These are phyloP conservation scores for Carex pumila DNA, from an alignment of 176 grass and related monocot species.

Conservation along the genomic window DNA sequence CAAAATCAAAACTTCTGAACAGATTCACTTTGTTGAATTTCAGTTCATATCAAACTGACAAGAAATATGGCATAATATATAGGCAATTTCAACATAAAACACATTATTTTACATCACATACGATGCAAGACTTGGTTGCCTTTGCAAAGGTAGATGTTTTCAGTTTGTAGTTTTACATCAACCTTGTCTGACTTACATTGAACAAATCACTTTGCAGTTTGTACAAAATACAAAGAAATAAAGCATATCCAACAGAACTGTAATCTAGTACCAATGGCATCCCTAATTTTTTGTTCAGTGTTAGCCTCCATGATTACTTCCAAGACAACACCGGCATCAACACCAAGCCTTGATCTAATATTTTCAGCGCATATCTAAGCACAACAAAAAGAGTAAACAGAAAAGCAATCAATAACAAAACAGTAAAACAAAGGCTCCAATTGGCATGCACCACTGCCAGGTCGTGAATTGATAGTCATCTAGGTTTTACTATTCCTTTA, in stretches of 20 bases:
- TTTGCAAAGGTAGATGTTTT: not conserved
- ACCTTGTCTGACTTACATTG: not conserved
- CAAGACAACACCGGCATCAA: conserved; percentile 61
- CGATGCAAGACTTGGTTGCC: not conserved
- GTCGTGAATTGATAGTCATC: not conserved
- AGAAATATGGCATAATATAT: not conserved
- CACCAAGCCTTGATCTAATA: conserved; percentile 50
- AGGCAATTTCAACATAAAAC: not conserved
- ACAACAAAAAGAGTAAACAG: not conserved
- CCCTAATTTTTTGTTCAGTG: conserved; percentile 27
- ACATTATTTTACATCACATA: not conserved
- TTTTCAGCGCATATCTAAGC: conserved; percentile 62
- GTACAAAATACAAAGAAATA: not conserved
- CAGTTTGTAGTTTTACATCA: too few relatives aligned
- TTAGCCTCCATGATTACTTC: conserved; percentile 77
- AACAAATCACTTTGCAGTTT: conserved; percentile 2
- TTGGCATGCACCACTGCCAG: not conserved
- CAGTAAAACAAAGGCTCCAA: conserved; percentile 12
- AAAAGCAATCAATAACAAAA: conserved; percentile 22
- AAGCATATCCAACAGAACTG: not conserved
- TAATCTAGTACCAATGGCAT: conserved; percentile 43
- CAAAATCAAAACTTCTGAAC: not conserved
- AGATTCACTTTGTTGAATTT: not conserved
- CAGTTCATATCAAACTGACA: not conserved
- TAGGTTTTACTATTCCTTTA: not conserved